Evolutionary conservation across 2,329 filamentous ascomycete genomes (phyloP).

Genomic region (Colletotrichum acutatum): DNA sequence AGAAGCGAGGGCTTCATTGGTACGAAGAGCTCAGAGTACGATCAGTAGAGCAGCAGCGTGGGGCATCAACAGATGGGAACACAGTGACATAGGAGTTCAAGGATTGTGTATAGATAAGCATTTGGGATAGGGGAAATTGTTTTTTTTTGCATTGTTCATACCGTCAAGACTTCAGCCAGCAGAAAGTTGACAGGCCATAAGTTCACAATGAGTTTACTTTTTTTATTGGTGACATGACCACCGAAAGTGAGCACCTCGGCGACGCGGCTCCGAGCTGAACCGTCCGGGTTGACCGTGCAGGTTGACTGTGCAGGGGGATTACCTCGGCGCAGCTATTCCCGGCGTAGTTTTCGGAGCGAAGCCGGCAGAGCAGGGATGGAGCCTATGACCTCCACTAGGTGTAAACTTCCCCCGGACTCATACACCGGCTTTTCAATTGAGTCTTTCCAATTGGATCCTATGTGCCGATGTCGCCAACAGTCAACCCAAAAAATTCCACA

Average conservation of each 20-base stretch:
- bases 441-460: slow-evolving; percentile 23
- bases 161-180: not conserved
- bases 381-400: slow-evolving; percentile 24
- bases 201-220: not conserved
- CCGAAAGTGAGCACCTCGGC: not conserved
- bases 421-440: not conserved
- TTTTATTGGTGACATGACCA: not conserved
- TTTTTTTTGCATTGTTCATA: slow-evolving; percentile 10
- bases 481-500: slow-evolving; percentile 36
- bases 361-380: slow-evolving; percentile 28
- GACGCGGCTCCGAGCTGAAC: not conserved
- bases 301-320: slow-evolving; percentile 5
- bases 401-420: slow-evolving; percentile 33
- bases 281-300: not conserved
- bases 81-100: slow-evolving; percentile 25
- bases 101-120: slow-evolving; percentile 29
- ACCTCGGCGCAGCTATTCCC: slow-evolving; percentile 13
- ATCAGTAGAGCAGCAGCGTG: slow-evolving; percentile 22
- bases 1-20: slow-evolving; percentile 44
- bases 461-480: slow-evolving; percentile 38
- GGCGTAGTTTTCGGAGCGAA: slow-evolving; percentile 15
- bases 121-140: slow-evolving; percentile 15
- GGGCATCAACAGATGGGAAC: not conserved
- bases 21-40: slow-evolving; percentile 32
- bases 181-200: not conserved